Conservation (phyloP, 2,329 filamentous ascomycete species). For the Fusarium equiseti region DNA sequence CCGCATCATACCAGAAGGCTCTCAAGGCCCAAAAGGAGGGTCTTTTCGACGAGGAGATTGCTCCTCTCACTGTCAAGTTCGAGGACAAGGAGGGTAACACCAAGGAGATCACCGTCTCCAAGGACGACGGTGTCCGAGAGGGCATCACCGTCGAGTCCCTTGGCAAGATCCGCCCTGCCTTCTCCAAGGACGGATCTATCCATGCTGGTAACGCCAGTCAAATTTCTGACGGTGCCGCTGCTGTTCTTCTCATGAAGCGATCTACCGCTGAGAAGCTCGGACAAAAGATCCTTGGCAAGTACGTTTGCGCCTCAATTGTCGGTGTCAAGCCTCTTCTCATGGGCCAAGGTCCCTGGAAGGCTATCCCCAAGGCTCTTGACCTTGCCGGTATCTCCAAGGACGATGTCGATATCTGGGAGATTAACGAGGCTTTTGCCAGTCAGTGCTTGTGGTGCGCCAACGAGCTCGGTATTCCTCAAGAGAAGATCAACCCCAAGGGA, state of each 20-base stretch:
- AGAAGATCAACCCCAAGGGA: slow-evolving; percentile 97
- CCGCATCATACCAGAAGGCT: slow-evolving; percentile 92
- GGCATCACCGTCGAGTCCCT: slow-evolving; percentile 90
- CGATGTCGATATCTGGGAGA: slow-evolving; percentile 97
- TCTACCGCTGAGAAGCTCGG: slow-evolving; percentile 89
- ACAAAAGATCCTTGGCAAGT: slow-evolving; percentile 93
- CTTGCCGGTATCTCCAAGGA: slow-evolving; percentile 88
- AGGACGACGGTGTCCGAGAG: slow-evolving; percentile 87
- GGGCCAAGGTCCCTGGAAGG: slow-evolving; percentile 95
- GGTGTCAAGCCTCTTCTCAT: slow-evolving; percentile 94
- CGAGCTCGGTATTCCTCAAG: slow-evolving; percentile 82
- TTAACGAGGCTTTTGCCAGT: slow-evolving; percentile 98
- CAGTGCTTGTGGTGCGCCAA: slow-evolving; percentile 96
- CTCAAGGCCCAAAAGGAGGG: slow-evolving; percentile 84
- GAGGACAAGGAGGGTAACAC: slow-evolving; percentile 91
- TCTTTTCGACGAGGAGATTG: slow-evolving; percentile 94
- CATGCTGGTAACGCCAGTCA: slow-evolving; percentile 97
- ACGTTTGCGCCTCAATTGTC: slow-evolving; percentile 84
- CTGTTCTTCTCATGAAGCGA: slow-evolving; percentile 95
- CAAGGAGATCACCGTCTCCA: slow-evolving; percentile 83
- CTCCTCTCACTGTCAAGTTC: slow-evolving; percentile 85
- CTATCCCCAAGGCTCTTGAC: slow-evolving; percentile 90
- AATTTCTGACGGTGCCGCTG: slow-evolving; percentile 94
- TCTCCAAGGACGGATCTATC: slow-evolving; percentile 91
- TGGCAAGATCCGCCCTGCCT: slow-evolving; percentile 90